Evolutionary conservation across 805 yeast species (phyloP).

Genomic region (Metschnikowia lunata): DNA sequence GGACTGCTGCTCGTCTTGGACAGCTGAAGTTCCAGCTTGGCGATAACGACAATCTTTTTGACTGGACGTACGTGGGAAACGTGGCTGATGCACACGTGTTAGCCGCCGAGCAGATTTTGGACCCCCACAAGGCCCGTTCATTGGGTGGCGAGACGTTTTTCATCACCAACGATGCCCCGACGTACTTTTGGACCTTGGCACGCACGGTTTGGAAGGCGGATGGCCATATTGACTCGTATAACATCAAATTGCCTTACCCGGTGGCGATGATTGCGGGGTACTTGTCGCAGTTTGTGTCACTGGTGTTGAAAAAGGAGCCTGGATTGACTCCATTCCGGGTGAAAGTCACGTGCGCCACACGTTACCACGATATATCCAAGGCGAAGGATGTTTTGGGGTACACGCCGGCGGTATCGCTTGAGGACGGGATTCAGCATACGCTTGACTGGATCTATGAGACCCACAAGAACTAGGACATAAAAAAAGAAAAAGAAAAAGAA

Average conservation of each 20-base stretch:
- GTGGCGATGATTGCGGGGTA: constrained; percentile 82
- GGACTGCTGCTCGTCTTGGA: constrained; percentile 75
- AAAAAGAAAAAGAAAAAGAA: background rate
- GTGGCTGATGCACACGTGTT: constrained; percentile 95
- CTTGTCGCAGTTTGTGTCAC: constrained; percentile 69
- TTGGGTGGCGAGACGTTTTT: constrained; percentile 88
- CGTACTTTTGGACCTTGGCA: constrained; percentile 96
- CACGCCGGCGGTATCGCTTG: constrained; percentile 70
- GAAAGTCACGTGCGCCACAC: constrained; percentile 82
- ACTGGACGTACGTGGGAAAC: constrained; percentile 97
- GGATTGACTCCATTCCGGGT: constrained; percentile 96
- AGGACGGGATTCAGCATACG: constrained; percentile 75
- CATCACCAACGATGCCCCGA: constrained; percentile 89
- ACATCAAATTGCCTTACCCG: constrained; percentile 64
- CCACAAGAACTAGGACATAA: constrained; percentile 8
- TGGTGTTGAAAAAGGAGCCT: constrained; percentile 73
- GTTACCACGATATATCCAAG: constrained; percentile 88
- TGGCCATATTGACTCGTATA: constrained; percentile 70
- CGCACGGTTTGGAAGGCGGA: constrained; percentile 97
- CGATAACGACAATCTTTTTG: constrained; percentile 88
- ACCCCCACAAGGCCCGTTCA: constrained; percentile 33
- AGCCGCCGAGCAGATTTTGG: constrained; percentile 74
- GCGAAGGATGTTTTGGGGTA: constrained; percentile 79
- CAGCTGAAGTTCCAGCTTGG: constrained; percentile 94
- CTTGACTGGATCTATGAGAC: constrained; percentile 86